Conservation (phyloP, 306 rosid genomes). For the apple (Malus domestica) region ASM211411v1 NC_041801.1:27158501-27159000, state of each 20-base stretch:
- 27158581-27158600: constrained; percentile 14
- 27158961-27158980: background rate
- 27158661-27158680: constrained; percentile 12
- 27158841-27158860: constrained; percentile 7
- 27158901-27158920: constrained; percentile 25
- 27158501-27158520: constrained; percentile 20
- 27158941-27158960: background rate
- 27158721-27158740: constrained; percentile 15
- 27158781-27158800: background rate
- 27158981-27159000: constrained; percentile 4
- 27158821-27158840: background rate
- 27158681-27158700: background rate
- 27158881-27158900: constrained; percentile 2
- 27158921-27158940: constrained; percentile 12
- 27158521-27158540: constrained; percentile 28
- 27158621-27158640: background rate
- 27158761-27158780: background rate
- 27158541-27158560: constrained; percentile 31
- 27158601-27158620: constrained; percentile 17
- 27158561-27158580: constrained; percentile 18
- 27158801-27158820: constrained; percentile 3
- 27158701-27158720: constrained; percentile 7
- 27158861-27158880: constrained; percentile 6
- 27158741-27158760: constrained; percentile 8
- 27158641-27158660: constrained; percentile 15